Percentiles rank a stretch among this genome's conserved stretches.
These are phyloP conservation scores for Phialophora chinensis DNA, from an alignment of 2,329 filamentous ascomycete genomes.

Conservation along the genomic window DNA sequence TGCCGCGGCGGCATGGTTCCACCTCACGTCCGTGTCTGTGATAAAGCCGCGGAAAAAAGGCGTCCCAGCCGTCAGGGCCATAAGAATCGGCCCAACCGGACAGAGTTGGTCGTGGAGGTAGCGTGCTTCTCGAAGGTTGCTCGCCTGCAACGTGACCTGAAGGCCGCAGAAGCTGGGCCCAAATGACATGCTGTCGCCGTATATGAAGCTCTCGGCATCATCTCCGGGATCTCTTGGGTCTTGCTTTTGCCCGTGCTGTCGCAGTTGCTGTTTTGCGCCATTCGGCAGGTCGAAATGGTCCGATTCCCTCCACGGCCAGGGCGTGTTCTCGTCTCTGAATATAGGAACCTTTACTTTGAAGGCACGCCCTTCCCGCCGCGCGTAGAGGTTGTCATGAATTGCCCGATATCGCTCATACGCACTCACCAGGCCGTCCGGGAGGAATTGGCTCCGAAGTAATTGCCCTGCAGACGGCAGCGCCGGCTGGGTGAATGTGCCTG, in stretches of 20 bases:
- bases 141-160: conserved; percentile 96
- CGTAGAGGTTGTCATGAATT: conserved; percentile 88
- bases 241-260: not conserved
- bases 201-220: conserved; percentile 85
- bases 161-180: conserved; percentile 98
- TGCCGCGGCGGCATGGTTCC: conserved; percentile 91
- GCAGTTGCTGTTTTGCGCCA: not conserved
- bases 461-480: conserved; percentile 68
- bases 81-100: conserved; percentile 85
- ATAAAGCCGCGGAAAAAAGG: conserved; percentile 97
- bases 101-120: conserved; percentile 94
- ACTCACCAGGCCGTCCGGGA: conserved; percentile 94
- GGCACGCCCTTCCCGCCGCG: conserved; percentile 79
- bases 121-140: conserved; percentile 91
- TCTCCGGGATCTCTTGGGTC: conserved; percentile 71
- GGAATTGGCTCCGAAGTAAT: conserved; percentile 74
- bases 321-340: conserved; percentile 82
- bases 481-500: conserved; percentile 83
- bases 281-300: conserved; percentile 3
- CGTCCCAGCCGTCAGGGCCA: conserved; percentile 90
- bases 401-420: conserved; percentile 94
- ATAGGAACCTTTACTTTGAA: conserved; percentile 97
- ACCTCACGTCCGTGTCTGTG: conserved; percentile 91
- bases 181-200: conserved; percentile 99
- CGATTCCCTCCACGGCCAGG: conserved; percentile 86